Evolutionary conservation across 192 early-diverging fungal species (phyloP).

Genomic region (Dissophora ornata): DNA sequence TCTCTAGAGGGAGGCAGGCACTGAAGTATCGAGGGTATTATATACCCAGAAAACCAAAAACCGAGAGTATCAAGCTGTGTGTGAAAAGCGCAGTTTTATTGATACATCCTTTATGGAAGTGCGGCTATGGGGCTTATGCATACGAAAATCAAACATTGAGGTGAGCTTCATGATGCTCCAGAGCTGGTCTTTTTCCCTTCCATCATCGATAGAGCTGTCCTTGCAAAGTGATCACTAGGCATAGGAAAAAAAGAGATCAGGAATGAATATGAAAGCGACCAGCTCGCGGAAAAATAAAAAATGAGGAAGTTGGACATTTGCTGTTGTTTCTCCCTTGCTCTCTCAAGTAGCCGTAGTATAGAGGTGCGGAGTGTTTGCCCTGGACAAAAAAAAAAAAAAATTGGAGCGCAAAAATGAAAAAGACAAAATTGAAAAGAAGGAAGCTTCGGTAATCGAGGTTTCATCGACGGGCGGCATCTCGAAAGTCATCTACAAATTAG

Average conservation of each 20-base stretch:
- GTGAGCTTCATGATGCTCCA: too few relatives aligned
- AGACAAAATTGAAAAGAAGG: not conserved
- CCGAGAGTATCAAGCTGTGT: too few relatives aligned
- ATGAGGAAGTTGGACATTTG: not conserved
- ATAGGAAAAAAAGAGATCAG: conserved; percentile 8
- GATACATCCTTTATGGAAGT: too few relatives aligned
- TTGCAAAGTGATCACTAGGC: conserved; percentile 14
- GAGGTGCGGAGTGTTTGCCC: not conserved
- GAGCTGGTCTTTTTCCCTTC: too few relatives aligned
- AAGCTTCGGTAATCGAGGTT: not conserved
- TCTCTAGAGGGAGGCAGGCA: too few relatives aligned
- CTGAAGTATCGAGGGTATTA: too few relatives aligned
- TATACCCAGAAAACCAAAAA: too few relatives aligned
- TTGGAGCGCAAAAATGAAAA: too few relatives aligned
- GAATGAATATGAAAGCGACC: conserved; percentile 6
- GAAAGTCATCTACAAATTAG: conserved; percentile 56
- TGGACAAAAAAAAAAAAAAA: conserved; percentile 2
- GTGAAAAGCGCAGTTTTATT: too few relatives aligned
- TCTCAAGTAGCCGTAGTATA: not conserved
- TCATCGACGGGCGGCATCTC: not conserved
- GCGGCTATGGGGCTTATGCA: too few relatives aligned
- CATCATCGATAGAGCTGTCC: not conserved
- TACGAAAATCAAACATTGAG: too few relatives aligned
- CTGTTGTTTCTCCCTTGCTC: not conserved
- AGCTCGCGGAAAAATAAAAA: not conserved